These are phyloP conservation scores for Periconia sp. DNA, from an alignment of 2,329 filamentous ascomycete genomes.

Conservation along the genomic window DNA sequence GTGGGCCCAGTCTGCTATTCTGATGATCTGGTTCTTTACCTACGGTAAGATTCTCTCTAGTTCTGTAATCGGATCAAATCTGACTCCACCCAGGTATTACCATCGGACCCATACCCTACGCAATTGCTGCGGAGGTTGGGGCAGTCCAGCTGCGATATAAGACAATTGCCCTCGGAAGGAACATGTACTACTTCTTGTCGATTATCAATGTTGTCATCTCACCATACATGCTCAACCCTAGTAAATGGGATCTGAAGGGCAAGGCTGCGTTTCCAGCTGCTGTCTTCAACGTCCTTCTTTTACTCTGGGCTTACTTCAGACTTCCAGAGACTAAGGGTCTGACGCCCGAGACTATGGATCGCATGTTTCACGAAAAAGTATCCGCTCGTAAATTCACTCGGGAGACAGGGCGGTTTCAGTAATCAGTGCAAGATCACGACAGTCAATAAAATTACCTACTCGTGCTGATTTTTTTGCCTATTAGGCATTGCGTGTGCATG, in stretches of 20 bases:
- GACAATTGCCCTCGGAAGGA: conserved; percentile 80
- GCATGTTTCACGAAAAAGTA: conserved; percentile 70
- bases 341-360: conserved; percentile 80
- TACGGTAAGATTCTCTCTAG: too few species aligned
- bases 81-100: too few species aligned
- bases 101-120: conserved; percentile 87
- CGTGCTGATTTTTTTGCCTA: too few species aligned
- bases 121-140: conserved; percentile 80
- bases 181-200: conserved; percentile 66
- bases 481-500: too few species aligned
- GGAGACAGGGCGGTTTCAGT: too few species aligned
- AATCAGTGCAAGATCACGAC: too few species aligned
- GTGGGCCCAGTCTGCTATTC: too few species aligned
- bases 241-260: conserved; percentile 83
- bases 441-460: too few species aligned
- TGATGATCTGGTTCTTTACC: too few species aligned
- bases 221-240: conserved; percentile 53
- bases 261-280: conserved; percentile 86
- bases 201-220: conserved; percentile 81
- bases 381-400: conserved; percentile 23
- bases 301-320: conserved; percentile 76
- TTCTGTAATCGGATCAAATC: too few species aligned
- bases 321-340: conserved; percentile 78
- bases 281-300: conserved; percentile 74
- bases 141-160: conserved; percentile 84